These are phyloP conservation scores for Sclerotinia spermophila DNA, from an alignment of 2,329 filamentous ascomycete genomes.

Conservation along the genomic window DNA sequence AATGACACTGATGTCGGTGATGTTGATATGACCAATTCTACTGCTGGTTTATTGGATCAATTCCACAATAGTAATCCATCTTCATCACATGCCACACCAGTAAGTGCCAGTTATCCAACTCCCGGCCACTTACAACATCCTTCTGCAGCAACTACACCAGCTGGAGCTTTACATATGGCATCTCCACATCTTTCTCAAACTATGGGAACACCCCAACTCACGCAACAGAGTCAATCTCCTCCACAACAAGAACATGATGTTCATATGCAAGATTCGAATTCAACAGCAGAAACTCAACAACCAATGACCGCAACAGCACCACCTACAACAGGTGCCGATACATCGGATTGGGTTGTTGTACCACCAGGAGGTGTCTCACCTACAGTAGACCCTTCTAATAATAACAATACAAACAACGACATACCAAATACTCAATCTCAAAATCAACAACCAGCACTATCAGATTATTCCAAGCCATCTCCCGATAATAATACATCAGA, in stretches of 20 bases:
- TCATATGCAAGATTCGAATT: constrained; percentile 21
- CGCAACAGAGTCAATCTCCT: constrained; percentile 16
- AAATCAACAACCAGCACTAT: not conserved
- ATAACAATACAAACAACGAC: not conserved
- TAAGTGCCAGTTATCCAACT: constrained; percentile 51
- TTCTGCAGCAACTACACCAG: constrained; percentile 56
- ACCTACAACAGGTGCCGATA: constrained; percentile 42
- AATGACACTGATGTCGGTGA: constrained; percentile 58
- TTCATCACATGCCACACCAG: constrained; percentile 57
- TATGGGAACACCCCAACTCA: constrained; percentile 30
- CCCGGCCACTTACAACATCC: constrained; percentile 58
- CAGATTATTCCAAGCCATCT: constrained; percentile 6
- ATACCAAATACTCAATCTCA: not conserved
- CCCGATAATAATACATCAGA: constrained; percentile 11
- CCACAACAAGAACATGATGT: constrained; percentile 20
- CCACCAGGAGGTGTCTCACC: constrained; percentile 55
- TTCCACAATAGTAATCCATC: constrained; percentile 56
- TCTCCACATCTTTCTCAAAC: constrained; percentile 43
- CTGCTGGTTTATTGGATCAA: constrained; percentile 63
- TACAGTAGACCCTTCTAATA: constrained; percentile 23
- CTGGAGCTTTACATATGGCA: constrained; percentile 36
- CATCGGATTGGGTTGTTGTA: constrained; percentile 73
- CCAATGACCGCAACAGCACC: constrained; percentile 18
- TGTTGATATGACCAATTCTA: constrained; percentile 53
- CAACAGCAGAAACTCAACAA: constrained; percentile 14